Evolutionary conservation across 2,329 filamentous ascomycete genomes (phyloP).

Genomic region (Fusarium mundagurra): DNA sequence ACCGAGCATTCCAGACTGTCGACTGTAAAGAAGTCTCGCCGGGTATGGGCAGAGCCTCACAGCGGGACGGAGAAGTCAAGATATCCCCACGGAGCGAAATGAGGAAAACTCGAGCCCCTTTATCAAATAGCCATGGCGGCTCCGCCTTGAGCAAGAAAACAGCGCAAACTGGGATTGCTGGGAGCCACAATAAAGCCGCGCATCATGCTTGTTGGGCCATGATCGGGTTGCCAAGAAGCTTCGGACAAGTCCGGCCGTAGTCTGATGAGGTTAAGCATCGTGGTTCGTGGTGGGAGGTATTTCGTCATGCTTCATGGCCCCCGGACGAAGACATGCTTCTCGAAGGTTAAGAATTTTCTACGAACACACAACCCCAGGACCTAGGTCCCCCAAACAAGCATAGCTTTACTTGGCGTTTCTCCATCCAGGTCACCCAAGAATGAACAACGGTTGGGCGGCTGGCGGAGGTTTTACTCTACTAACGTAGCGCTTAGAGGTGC

Average conservation of each 20-base stretch:
- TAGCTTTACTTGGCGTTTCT: slow-evolving; percentile 29
- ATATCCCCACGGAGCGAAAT: slow-evolving; percentile 29
- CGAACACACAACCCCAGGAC: slow-evolving; percentile 16
- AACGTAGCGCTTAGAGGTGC: slow-evolving; percentile 18
- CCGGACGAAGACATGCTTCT: slow-evolving; percentile 44
- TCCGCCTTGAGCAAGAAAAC: slow-evolving; percentile 37
- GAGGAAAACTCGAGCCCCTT: slow-evolving; percentile 37
- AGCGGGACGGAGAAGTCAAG: slow-evolving; percentile 1
- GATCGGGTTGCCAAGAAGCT: slow-evolving; percentile 38
- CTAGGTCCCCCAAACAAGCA: slow-evolving; percentile 14
- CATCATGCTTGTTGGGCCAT: slow-evolving; percentile 39
- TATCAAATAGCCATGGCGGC: slow-evolving; percentile 30
- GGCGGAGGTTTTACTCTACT: slow-evolving; percentile 27
- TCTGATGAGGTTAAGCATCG: slow-evolving; percentile 36
- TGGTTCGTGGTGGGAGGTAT: slow-evolving; percentile 27
- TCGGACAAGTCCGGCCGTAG: slow-evolving; percentile 44
- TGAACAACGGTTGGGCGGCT: slow-evolving; percentile 31
- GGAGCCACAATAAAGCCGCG: slow-evolving; percentile 38
- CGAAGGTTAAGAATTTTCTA: slow-evolving; percentile 44
- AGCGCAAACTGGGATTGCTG: slow-evolving; percentile 31
- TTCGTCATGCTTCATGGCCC: slow-evolving; percentile 35
- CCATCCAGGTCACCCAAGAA: slow-evolving; percentile 21
- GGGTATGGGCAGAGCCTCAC: slow-evolving; percentile 33
- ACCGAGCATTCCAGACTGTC: slow-evolving; percentile 39
- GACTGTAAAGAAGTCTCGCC: slow-evolving; percentile 12